Evolutionary conservation across 2,329 filamentous ascomycete genomes (phyloP), one percentile per base, ranked within the genome.

Genomic region (Cytospora paraplurivora): DNA sequence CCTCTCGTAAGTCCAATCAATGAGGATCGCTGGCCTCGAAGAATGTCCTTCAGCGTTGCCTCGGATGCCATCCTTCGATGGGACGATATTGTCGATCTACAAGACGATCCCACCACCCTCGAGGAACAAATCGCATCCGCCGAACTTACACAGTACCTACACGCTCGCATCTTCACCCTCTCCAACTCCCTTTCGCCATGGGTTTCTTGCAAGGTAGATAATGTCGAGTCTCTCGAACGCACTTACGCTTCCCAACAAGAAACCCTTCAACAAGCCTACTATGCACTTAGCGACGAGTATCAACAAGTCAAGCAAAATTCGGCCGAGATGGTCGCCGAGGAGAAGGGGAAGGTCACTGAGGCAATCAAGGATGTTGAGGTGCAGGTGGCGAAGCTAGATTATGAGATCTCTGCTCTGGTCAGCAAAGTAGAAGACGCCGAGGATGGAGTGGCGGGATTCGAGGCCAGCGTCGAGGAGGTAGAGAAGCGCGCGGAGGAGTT

Each of bases 391-490:
- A 93, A 93, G 75, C 81, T 98, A 62, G 93, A 98, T 71, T 98
- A 98, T 75, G 94, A 97, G 78, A 88, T 97, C 66, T 86, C 89
- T 65, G 87, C 88, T 17, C 79, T 98, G n/a, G 82, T 87, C 56
- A 87, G 88, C 55, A 92, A 92, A 70, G 89, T 97, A 11, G 84
- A 91, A 70, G 94, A 98, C 72, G 90, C 97, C 10, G 93, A 97
- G 72, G 90, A 92, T 66, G 91, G 90, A 1, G 86, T 96, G 0
- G 79, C 78, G 12, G 89, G 93, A 66, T 96, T 96, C 74, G 91
- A 93, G 75, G 82, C 85, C 56, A 90, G 93, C 73, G 90, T 95
- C 1, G 79, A 84, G 53, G 88, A 91, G 60, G 83, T 92, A 56
- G 91, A 90, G 78, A 81, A 75, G 49, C 79, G 86, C 47, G 85